Base-by-base conservation (phyloP, 2,329 filamentous ascomycete species). In the Aspergillus felis region DNA sequence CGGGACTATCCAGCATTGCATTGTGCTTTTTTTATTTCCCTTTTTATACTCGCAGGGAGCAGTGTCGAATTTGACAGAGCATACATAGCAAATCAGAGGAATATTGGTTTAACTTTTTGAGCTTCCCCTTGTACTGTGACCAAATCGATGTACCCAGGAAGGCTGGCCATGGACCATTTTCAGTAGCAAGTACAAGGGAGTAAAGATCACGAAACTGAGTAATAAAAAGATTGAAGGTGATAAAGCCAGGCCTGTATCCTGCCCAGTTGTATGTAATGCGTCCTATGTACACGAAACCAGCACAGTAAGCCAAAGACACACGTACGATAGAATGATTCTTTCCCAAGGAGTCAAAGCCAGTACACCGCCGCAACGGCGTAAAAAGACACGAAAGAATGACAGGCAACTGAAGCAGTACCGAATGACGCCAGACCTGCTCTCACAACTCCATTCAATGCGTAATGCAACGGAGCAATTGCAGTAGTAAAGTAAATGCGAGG, bases 401-500 rank as follows among this genome's bases (percentile, higher is more conserved):
- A 48, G 8, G 49, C 56, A 44, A 60, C 52, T 44, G 38, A 50
- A 54, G 41, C 61, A 56, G 53, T 63, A 44, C 54, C 61, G 58
- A 61, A 56, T n/a, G 57, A 59, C 66, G 61, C 66, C 61, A 60
- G 50, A 61, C 60, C 64, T 55, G 53, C 61, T 57, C 54, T 56
- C 61, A 58, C 53, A 68, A 70, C 68, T 68, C 67, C 68, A 58
- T 57, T 62, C 46, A 57, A 68, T 68, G 66, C 62, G 60, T 57
- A 60, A 68, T 68, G 66, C 64, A 64, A 57, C 24, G 51, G 50
- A 25, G 28, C 50, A 41, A 58, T 17, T 55, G 53, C 48, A 53
- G 54, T 47, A 54, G 57, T 56, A 53, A 29, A 56, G 22, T 29
- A 27, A 56, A 25, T 10, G 38, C 29, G 50, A 41, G 44, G 46